Evolutionary conservation across 2,329 filamentous ascomycete species (phyloP), one percentile per base, ranked within the genome.

Genomic region (Cephalotrichum gorgonifer): DNA sequence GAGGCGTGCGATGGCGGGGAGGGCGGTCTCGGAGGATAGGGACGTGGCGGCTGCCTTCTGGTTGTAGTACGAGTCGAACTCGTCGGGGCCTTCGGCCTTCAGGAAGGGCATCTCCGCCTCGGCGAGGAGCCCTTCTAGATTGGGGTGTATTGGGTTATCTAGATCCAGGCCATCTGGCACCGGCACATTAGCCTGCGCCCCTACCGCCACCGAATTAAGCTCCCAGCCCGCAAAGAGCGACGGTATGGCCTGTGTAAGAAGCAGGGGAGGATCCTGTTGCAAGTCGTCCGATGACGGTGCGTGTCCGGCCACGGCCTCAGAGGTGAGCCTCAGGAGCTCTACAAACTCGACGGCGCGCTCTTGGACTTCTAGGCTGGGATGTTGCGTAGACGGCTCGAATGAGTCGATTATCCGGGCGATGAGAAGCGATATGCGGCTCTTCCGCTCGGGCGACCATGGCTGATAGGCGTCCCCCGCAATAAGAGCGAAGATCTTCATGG

Each of bases 311-410:
- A 79, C 79, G 14, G 91, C 89, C 67, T 98, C 93, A 1, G 83
- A 81, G 2, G 88, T 88, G 42, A 98, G 73, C 51, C 88, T 88
- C 58, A 97, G 79, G 12, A 97, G 74, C 62, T 98, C 93, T 0
- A 89, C 76, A 57, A 95, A 94, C 61, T 96, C 90, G 2, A 96
- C 90, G 3, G 90, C 85, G 50, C 93, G 81, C 64, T 97, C 93
- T 66, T 98, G 93, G 3, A 98, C 89, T 62, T 98, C 93, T 1
- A 98, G 74, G 57, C 83, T 88, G 0, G 91, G 90, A 62, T 97
- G 88, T 38, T 83, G 74, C 1, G 83, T 81, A 15, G 97, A 66
- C 1, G 83, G 79, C 58, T 97, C 90, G 22, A 95, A 70, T 44
- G 87, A 85, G 61, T 93, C 80, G 20, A 95, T 78, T 6, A 96